Evolutionary conservation across 306 rosid species (phyloP).

Genomic region (Malus sieversii): DNA sequence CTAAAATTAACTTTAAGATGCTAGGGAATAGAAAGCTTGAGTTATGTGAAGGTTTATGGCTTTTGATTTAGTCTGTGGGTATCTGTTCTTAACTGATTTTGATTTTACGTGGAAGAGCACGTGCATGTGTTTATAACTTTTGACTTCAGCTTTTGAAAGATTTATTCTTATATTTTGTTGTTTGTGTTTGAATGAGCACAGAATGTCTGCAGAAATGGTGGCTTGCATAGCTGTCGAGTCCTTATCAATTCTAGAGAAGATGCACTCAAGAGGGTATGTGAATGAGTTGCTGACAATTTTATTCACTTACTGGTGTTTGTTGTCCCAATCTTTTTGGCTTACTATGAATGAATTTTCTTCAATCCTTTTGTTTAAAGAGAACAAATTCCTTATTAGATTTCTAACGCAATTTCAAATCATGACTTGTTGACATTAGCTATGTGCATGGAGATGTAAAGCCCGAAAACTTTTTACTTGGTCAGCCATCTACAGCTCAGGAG

Average conservation of each 20-base stretch:
- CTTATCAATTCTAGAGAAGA: constrained; percentile 84
- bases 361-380: background rate
- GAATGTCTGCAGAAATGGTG: constrained; percentile 95
- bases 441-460: constrained; percentile 99
- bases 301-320: background rate
- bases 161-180: background rate
- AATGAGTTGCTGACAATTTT: background rate
- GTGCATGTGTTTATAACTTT: background rate
- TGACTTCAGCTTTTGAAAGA: background rate
- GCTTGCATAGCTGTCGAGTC: constrained; percentile 96
- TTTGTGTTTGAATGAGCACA: constrained; percentile 16
- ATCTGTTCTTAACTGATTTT: background rate
- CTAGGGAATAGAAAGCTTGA: background rate
- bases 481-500: constrained; percentile 81
- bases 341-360: background rate
- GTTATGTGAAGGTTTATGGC: background rate
- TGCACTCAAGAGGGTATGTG: constrained; percentile 78
- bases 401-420: background rate
- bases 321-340: background rate
- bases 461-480: constrained; percentile 95
- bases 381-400: background rate
- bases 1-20: background rate
- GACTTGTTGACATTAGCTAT: constrained; percentile 42
- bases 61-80: background rate
- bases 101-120: background rate